Evolutionary conservation across 768 basidiomycete genomes (phyloP).

Genomic region (Trametes meyenii): DNA sequence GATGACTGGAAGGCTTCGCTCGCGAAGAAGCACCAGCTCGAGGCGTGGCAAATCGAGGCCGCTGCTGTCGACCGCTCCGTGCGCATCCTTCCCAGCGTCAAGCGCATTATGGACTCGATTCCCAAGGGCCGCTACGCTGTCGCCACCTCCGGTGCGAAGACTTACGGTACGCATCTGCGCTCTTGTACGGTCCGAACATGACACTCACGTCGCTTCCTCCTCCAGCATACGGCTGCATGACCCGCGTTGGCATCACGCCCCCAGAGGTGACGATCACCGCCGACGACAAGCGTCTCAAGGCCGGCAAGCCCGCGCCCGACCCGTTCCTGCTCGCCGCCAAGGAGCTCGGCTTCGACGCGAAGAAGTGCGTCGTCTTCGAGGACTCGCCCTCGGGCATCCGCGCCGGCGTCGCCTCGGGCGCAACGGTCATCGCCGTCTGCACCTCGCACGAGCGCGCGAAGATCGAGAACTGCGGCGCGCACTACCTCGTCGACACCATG

Average conservation of each 20-base stretch:
- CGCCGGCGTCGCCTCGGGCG: conserved; percentile 73
- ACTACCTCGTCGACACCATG: conserved; percentile 59
- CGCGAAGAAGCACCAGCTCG: conserved; percentile 36
- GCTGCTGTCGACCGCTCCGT: conserved; percentile 62
- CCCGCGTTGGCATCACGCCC: conserved; percentile 67
- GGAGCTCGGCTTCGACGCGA: conserved; percentile 56
- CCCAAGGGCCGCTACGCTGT: conserved; percentile 70
- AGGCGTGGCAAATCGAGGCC: conserved; percentile 62
- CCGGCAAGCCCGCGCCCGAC: conserved; percentile 64
- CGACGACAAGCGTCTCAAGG: conserved; percentile 72
- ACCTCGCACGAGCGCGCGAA: conserved; percentile 65
- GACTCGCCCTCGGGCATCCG: conserved; percentile 70
- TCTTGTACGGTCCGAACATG: background rate
- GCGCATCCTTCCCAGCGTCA: conserved; percentile 71
- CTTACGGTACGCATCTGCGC: conserved; percentile 50
- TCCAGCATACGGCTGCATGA: conserved; percentile 67
- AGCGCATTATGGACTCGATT: conserved; percentile 63
- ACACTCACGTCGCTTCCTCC: conserved; percentile 14
- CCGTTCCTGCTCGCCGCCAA: conserved; percentile 65
- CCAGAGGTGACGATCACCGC: conserved; percentile 74
- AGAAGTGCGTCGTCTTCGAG: conserved; percentile 76
- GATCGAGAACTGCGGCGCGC: conserved; percentile 58
- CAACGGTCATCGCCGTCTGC: conserved; percentile 74
- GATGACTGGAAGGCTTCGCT: conserved; percentile 27
- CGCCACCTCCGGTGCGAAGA: conserved; percentile 74